Base-by-base conservation (phyloP, 2,329 filamentous ascomycete species). In the Drechslerella dactyloides region DNA sequence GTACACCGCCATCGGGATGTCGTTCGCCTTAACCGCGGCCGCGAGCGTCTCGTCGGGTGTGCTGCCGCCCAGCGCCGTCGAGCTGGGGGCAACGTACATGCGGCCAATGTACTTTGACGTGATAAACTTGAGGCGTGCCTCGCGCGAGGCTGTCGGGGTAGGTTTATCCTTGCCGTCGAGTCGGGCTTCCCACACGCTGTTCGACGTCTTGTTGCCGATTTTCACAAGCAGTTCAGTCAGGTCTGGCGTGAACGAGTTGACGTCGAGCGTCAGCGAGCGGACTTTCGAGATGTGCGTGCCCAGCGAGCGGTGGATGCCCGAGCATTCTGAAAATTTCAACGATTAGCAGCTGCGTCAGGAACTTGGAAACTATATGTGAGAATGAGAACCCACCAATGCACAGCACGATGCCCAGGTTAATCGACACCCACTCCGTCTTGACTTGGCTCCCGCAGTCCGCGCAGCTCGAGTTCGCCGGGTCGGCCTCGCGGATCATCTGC, bases 341-440 rank as follows among this genome's bases (percentile, higher is more conserved):
- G n/a, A 30, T 73, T 59, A 73, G 69, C 40, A 42, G 5, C 10
- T 10, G n/a, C 15, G 4, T 48, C 44, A n/a, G 33, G n/a, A 27
- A 10, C 11, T 23, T 33, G 17, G 7, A 0, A 19, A 10, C 48
- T 24, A 15, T 19, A 2, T 57, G 55, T 8, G 24, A 23, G 23
- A n/a, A 56, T 50, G 7, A 46, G 40, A 35, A 61, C 74, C 56
- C 75, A 76, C 76, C 76, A 46, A 77, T 77, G 81, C 94, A 99
- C 19, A 99, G 85, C 60, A 99, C 89, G 69, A 99, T 96, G 51
- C 91, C 94, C 2, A 99, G 84, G 77, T 99, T 99, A 81, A 99
- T 96, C 0, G 94, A 97, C 27, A 97, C 94, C 94, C 94, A 99
- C 80, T 99, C 94, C 21, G 96, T 93, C 81, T 97, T 97, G 77